Percentiles rank a stretch among this genome's conserved stretches.
These are phyloP conservation scores for Colletotrichum sp. DNA, from an alignment of 2,329 filamentous ascomycete genomes.

Conservation along the genomic window DNA sequence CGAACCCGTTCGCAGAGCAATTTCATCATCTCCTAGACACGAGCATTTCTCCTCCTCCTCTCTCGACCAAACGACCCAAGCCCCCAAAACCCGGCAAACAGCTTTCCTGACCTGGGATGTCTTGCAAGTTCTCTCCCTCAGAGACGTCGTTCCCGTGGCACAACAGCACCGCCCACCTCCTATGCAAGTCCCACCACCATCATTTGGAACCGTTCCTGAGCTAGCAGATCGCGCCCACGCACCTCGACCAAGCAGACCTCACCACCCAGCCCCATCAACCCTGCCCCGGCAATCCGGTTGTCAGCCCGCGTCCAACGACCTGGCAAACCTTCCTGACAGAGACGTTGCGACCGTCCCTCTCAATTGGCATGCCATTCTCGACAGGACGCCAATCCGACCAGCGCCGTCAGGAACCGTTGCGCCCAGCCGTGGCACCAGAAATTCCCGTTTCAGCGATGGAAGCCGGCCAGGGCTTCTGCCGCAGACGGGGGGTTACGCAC, in stretches of 20 bases:
- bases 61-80: background rate
- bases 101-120: background rate
- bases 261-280: background rate
- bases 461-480: background rate
- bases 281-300: background rate
- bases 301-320: background rate
- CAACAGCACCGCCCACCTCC: background rate
- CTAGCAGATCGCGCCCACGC: background rate
- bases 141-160: background rate
- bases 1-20: background rate
- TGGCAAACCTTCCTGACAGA: constrained; percentile 1
- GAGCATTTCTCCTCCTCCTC: background rate
- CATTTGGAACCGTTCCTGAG: constrained; percentile 8
- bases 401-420: background rate
- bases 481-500: background rate
- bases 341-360: background rate
- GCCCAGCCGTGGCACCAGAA: background rate
- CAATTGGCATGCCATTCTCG: background rate
- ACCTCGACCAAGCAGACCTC: background rate
- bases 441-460: background rate
- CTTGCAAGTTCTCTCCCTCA: background rate
- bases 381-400: background rate
- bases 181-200: background rate
- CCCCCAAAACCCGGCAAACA: background rate
- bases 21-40: background rate